Conservation (phyloP, 257 asterid genomes). For the Fraxinus pennsylvanica region DNA sequence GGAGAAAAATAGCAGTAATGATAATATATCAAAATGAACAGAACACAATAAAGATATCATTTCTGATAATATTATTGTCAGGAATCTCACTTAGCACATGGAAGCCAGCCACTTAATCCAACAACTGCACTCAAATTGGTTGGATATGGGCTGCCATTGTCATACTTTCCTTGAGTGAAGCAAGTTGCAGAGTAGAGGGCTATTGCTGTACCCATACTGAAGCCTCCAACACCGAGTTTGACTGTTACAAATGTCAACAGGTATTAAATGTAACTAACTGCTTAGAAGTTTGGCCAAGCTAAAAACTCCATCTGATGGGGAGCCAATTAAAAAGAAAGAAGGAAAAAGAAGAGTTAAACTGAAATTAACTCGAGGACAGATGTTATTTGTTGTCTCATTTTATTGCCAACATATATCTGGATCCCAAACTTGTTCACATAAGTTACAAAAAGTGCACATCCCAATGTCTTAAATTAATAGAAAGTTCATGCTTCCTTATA, state of each 20-base stretch:
- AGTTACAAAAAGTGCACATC: background rate
- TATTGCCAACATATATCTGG: background rate
- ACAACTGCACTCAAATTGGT: slow-evolving; percentile 67
- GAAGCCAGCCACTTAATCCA: slow-evolving; percentile 97
- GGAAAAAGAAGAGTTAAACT: slow-evolving; percentile 1
- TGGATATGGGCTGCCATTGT: slow-evolving; percentile 62
- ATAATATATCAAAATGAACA: slow-evolving; percentile 9
- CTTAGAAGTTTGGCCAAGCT: slow-evolving; percentile 8
- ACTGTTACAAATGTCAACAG: slow-evolving; percentile 43
- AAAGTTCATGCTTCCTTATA: background rate
- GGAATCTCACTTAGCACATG: slow-evolving; percentile 69
- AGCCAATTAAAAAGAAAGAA: background rate
- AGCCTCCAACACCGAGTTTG: slow-evolving; percentile 88
- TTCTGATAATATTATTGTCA: slow-evolving; percentile 10
- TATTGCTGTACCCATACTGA: slow-evolving; percentile 93
- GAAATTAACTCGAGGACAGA: slow-evolving; percentile 11
- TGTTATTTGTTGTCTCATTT: background rate
- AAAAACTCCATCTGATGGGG: background rate
- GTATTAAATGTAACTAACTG: background rate
- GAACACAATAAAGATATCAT: background rate
- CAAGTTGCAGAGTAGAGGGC: slow-evolving; percentile 81
- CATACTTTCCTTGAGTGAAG: slow-evolving; percentile 61
- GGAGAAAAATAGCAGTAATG: slow-evolving; percentile 22
- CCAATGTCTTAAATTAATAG: background rate
- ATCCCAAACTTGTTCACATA: background rate